phyloP scores from a whole-genome alignment of 805 yeast species.

The Pichia pseudocactophila region DNA sequence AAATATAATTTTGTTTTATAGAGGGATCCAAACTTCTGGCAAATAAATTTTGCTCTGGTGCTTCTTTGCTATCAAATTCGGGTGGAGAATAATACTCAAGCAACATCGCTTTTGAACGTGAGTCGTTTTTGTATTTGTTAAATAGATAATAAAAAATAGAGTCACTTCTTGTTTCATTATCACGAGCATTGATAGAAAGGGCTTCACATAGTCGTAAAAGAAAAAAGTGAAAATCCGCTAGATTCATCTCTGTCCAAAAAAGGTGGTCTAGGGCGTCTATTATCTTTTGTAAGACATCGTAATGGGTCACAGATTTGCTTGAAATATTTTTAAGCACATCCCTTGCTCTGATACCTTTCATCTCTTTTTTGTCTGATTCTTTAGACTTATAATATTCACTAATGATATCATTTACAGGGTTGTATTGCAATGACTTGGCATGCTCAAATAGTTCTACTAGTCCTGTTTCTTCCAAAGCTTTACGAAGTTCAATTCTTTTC shows the following conservation, averaged over 20 bases:
- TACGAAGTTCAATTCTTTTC: constrained; percentile 49
- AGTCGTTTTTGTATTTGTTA: background rate
- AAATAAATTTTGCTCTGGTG: background rate
- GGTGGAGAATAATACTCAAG: background rate
- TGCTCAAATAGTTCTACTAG: constrained; percentile 41
- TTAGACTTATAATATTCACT: constrained; percentile 49
- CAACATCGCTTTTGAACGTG: background rate
- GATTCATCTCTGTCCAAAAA: too few species aligned
- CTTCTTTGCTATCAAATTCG: background rate
- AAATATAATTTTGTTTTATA: too few species aligned
- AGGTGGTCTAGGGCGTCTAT: too few species aligned
- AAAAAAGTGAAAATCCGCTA: too few species aligned
- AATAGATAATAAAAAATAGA: background rate
- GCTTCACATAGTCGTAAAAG: background rate
- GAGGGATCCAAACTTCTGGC: background rate
- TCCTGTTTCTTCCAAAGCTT: constrained; percentile 51
- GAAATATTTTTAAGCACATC: background rate
- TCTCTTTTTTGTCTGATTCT: constrained; percentile 42
- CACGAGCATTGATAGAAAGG: background rate
- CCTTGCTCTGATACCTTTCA: background rate
- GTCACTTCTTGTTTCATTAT: background rate
- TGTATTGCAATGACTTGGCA: constrained; percentile 46
- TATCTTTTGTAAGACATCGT: too few species aligned
- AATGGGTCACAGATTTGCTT: too few species aligned
- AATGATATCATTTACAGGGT: constrained; percentile 57